phyloP scores from a whole-genome alignment of 768 basidiomycete species.

The Naganishia friedmannii region DNA sequence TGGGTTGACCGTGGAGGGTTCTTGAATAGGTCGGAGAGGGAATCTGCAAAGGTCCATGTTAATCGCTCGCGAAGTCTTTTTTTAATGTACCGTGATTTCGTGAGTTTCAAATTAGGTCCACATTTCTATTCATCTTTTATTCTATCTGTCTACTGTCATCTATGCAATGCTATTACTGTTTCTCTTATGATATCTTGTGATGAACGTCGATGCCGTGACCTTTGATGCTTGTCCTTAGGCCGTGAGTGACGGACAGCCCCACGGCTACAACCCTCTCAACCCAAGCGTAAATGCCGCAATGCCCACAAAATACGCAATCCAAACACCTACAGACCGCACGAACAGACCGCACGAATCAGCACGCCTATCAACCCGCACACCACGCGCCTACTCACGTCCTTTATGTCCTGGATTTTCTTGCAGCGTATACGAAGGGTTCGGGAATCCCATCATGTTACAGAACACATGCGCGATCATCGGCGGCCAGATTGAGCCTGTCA shows the following conservation, averaged over 20 bases:
- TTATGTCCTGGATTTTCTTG: conserved; percentile 58
- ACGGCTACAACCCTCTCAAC: conserved; percentile 45
- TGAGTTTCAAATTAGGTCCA: conserved; percentile 27
- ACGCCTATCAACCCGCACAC: not conserved
- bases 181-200: not conserved
- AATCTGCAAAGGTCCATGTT: conserved; percentile 26
- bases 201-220: too few species aligned
- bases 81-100: conserved; percentile 23
- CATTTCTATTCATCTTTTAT: not conserved
- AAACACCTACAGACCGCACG: not conserved
- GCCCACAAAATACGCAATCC: conserved; percentile 60
- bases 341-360: not conserved
- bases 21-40: conserved; percentile 26
- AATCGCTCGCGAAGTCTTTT: conserved; percentile 26
- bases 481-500: conserved; percentile 64
- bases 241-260: too few species aligned
- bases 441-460: conserved; percentile 93
- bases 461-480: conserved; percentile 78
- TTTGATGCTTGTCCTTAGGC: not conserved
- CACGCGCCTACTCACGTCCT: conserved; percentile 55
- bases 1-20: conserved; percentile 15
- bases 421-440: conserved; percentile 64
- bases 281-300: conserved; percentile 61
- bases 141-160: not conserved
- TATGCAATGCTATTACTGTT: not conserved